Base-by-base conservation (phyloP, 2,329 filamentous ascomycete species). In the Aspergillus sp. region DNA sequence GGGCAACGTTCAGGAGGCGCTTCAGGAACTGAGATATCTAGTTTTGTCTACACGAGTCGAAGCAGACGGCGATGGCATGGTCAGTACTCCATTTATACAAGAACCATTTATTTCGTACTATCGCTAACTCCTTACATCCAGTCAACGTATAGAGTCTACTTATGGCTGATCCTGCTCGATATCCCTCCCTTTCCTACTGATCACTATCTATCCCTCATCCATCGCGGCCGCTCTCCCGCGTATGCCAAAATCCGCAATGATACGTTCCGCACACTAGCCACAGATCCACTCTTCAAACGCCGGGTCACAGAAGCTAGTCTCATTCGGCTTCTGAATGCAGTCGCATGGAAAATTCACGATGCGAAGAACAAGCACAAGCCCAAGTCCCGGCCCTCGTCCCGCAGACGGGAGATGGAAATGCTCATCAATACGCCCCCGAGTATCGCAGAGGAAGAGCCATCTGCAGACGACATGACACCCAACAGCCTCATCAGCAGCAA, bases 171-270 rank as follows among this genome's bases (percentile, higher is more conserved):
- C 68, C 87, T 99, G 13, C 89, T 99, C 69, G 91, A 97, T 73
- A 89, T 93, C 34, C 89, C 92, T 7, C 88, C 96, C 48, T 82
- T 97, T 65, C 85, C 89, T 49, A 97, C 95, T 61, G 91, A 97
- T 71, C 85, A 90, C 64, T 99, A 99, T 76, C 90, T 98, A 66
- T 85, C 87, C 60, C 89, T 98, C 49, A 90, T 99, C 67, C 93
- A 96, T 73, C 92, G 95, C 66, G 94, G 95, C 65, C 91, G 94
- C 25, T 98, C 94, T 3, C 93, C 94, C 0, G 93, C 93, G 50
- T 97, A 99, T 80, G 88, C 92, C 71, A 99, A 99, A 81, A 99
- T 99, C 74, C 91, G 93, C 75, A 97, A 99, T 79, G 95, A 99
- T 77, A 97, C 95, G 46, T 98, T 98, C 77, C 92, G 95, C 70